Conservation (phyloP, 2,329 filamentous ascomycete species). For the Chaetomiaceae sp. region DNA sequence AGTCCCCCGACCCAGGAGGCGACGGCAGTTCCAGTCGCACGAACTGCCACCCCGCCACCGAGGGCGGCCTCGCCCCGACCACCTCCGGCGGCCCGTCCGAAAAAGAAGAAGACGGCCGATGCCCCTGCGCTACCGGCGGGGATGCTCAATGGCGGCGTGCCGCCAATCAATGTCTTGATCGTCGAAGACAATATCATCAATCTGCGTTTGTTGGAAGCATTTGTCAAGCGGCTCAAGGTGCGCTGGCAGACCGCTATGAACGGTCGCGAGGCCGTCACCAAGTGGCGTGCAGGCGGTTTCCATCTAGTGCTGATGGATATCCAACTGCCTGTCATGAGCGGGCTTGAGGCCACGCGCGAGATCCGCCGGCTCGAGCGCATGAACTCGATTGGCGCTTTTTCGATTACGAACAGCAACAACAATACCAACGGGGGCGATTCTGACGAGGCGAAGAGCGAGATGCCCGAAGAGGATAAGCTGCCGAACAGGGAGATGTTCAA, state of each 20-base stretch:
- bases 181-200: conserved; percentile 99
- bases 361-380: conserved; percentile 84
- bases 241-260: conserved; percentile 98
- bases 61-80: conserved; percentile 47
- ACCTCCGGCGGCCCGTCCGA: conserved; percentile 36
- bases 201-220: conserved; percentile 84
- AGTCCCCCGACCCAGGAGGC: conserved; percentile 51
- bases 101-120: conserved; percentile 32
- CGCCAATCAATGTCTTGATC: conserved; percentile 94
- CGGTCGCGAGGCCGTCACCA: conserved; percentile 84
- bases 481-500: conserved; percentile 73
- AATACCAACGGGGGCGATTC: conserved; percentile 34
- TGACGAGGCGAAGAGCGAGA: conserved; percentile 40
- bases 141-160: conserved; percentile 75
- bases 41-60: conserved; percentile 52
- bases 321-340: conserved; percentile 93
- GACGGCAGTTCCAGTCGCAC: conserved; percentile 38
- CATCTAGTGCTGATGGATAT: conserved; percentile 99
- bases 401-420: conserved; percentile 32
- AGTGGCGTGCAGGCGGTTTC: conserved; percentile 89
- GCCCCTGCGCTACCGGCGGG: conserved; percentile 53
- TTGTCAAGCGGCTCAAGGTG: conserved; percentile 93
- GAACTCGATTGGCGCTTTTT: conserved; percentile 90
- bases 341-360: conserved; percentile 89
- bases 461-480: conserved; percentile 64